These are phyloP conservation scores for Candida albicans DNA, from an alignment of 1,139 yeast species.

Conservation along the genomic window DNA sequence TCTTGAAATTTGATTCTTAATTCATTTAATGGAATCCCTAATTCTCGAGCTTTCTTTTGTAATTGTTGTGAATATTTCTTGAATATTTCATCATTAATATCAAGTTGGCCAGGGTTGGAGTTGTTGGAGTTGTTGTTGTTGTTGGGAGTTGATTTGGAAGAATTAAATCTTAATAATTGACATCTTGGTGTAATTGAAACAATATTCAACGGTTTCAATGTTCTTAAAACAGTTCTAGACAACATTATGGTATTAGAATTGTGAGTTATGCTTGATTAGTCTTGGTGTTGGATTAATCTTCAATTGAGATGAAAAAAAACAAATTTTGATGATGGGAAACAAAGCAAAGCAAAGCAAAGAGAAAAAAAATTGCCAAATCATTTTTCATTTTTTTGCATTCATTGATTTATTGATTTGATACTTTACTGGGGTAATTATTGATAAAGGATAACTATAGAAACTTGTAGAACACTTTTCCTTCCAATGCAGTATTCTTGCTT, in stretches of 20 bases:
- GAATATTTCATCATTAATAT: slow-evolving; percentile 5
- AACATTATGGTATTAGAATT: too few species aligned
- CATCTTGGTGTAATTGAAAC: not conserved
- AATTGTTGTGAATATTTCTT: slow-evolving; percentile 33
- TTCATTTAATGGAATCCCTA: slow-evolving; percentile 55
- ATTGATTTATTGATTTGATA: too few species aligned
- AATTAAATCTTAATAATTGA: slow-evolving; percentile 4
- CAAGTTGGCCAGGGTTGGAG: not conserved
- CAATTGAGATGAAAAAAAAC: not conserved
- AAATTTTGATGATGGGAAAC: not conserved
- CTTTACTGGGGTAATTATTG: not conserved
- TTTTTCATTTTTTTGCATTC: not conserved
- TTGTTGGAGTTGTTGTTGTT: not conserved
- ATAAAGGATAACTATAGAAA: too few species aligned
- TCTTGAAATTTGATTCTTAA: slow-evolving; percentile 64
- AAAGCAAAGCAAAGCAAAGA: not conserved
- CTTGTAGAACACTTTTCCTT: not conserved
- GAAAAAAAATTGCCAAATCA: not conserved
- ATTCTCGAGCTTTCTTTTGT: slow-evolving; percentile 34
- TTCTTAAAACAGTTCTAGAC: not conserved
- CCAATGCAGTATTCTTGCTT: too few species aligned
- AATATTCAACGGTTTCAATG: not conserved
- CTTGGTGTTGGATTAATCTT: not conserved
- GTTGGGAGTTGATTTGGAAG: slow-evolving; percentile 2
- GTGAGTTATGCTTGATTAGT: too few species aligned